Conservation (phyloP, 176 grass and related monocot species). For the Poa annua region DNA sequence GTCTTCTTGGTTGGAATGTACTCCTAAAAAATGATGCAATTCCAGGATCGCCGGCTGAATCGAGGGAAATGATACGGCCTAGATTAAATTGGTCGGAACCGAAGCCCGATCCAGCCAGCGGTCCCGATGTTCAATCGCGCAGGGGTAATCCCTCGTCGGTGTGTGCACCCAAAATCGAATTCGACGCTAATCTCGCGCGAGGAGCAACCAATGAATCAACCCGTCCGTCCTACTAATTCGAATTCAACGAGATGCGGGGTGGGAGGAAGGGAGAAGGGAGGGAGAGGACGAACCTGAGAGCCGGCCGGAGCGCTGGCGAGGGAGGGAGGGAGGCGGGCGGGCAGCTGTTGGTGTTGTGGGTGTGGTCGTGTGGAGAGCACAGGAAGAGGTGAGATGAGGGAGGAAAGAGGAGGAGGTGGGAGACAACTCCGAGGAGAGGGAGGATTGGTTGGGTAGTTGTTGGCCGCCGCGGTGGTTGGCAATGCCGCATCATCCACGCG, state of each 20-base stretch:
- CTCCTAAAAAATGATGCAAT: background rate
- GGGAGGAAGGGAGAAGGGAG: background rate
- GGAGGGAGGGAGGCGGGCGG: background rate
- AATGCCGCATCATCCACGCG: background rate
- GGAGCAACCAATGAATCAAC: background rate
- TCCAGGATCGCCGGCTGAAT: background rate
- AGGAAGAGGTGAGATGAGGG: background rate
- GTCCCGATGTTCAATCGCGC: background rate
- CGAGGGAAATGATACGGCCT: background rate
- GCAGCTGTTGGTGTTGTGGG: background rate
- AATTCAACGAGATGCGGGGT: background rate
- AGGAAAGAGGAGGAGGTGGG: background rate
- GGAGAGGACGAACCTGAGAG: constrained; percentile 41
- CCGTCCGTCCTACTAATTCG: background rate
- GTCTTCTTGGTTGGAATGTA: background rate
- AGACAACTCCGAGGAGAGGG: background rate
- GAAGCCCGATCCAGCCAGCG: background rate
- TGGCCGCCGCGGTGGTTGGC: background rate
- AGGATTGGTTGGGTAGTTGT: background rate
- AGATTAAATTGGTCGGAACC: background rate
- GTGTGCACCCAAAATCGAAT: background rate
- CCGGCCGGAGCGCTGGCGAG: background rate
- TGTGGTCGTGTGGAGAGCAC: constrained; percentile 44
- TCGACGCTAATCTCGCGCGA: background rate
- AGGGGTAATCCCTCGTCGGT: background rate